phyloP scores from a whole-genome alignment of 306 rosid species.

The Fragaria vesca region DNA sequence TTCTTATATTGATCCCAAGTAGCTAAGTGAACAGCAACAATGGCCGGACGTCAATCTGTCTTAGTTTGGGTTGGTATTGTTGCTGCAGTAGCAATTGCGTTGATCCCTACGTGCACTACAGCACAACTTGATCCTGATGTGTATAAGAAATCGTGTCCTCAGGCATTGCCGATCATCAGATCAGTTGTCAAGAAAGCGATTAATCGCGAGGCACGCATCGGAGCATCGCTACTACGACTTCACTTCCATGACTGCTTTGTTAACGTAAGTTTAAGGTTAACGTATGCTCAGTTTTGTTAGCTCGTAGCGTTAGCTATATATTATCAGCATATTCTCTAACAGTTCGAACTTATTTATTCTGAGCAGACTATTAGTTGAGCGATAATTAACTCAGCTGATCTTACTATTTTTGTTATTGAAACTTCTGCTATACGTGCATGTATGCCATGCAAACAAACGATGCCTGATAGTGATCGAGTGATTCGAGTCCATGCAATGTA shows the following conservation, averaged over 20 bases:
- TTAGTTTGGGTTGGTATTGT: neutral
- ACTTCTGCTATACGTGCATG: no score
- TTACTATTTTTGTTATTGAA: no score
- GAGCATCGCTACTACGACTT: constrained; percentile 42
- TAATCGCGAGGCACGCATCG: constrained; percentile 56
- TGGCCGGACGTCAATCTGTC: neutral
- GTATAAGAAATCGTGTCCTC: constrained; percentile 24
- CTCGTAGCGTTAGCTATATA: no score
- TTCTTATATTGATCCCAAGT: neutral
- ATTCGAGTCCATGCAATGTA: no score
- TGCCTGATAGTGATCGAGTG: no score
- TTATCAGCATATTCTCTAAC: no score
- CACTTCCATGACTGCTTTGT: constrained; percentile 23
- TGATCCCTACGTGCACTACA: neutral
- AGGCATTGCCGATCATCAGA: constrained; percentile 21
- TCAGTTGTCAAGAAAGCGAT: neutral
- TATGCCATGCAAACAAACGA: no score
- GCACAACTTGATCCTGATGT: constrained; percentile 23
- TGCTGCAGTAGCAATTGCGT: neutral
- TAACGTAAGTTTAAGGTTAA: constrained; percentile 43
- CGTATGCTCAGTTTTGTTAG: neutral
- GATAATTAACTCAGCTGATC: no score
- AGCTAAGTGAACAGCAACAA: neutral
- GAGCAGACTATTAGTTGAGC: no score
- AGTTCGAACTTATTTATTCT: no score